phyloP scores from a whole-genome alignment of 2,329 filamentous ascomycete genomes.

The Penicillium fuscoglaucum region DNA sequence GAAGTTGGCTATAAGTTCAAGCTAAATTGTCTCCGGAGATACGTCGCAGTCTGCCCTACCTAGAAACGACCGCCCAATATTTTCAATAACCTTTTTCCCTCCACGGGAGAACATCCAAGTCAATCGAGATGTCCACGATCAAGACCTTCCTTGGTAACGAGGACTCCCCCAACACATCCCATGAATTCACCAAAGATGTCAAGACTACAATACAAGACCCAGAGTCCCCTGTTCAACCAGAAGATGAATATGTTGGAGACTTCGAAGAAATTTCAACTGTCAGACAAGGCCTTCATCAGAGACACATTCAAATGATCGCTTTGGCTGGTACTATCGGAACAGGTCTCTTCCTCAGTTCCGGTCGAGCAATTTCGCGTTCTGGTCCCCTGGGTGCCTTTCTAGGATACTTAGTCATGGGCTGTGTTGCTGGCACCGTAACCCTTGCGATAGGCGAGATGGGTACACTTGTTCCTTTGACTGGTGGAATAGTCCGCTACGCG shows the following conservation, averaged over 20 bases:
- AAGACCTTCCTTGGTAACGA: background rate
- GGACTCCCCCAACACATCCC: background rate
- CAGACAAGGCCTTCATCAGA: background rate
- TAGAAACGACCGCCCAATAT: background rate
- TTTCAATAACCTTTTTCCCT: background rate
- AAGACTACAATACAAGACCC: background rate
- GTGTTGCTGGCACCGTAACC: constrained; percentile 8
- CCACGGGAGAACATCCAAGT: background rate
- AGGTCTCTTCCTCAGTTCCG: constrained; percentile 15
- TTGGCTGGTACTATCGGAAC: constrained; percentile 5
- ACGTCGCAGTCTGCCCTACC: background rate
- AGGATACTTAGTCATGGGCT: constrained; percentile 14
- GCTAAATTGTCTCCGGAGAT: background rate
- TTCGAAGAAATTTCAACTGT: background rate
- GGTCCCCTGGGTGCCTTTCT: constrained; percentile 13
- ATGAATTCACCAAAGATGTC: background rate
- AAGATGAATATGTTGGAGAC: background rate
- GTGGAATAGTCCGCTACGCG: constrained; percentile 13
- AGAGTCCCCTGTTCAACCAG: background rate
- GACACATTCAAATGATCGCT: background rate
- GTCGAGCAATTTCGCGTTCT: constrained; percentile 11
- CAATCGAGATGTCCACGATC: background rate
- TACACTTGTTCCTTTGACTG: constrained; percentile 8
- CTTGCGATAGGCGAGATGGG: constrained; percentile 11
- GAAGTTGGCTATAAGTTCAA: background rate